A percentile compares a stretch with the other conserved stretches of the same genome.
These are phyloP conservation scores for Lasiodiplodia citricola DNA, from an alignment of 2,329 filamentous ascomycete genomes.

Conservation along the genomic window DNA sequence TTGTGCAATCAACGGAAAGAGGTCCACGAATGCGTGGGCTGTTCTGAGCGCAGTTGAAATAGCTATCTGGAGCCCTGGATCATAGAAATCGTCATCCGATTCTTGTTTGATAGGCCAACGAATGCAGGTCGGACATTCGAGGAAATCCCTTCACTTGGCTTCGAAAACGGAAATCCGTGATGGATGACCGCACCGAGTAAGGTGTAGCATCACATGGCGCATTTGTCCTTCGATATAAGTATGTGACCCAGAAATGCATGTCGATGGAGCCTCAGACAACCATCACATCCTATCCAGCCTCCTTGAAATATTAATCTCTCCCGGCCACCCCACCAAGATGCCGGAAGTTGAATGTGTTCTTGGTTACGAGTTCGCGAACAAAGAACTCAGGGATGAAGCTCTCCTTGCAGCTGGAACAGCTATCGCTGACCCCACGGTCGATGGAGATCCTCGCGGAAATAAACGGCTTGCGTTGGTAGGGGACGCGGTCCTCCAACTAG, in stretches of 20 bases:
- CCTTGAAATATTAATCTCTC: background rate
- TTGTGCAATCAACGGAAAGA: background rate
- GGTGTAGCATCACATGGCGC: background rate
- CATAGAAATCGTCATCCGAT: background rate
- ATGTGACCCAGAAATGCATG: background rate
- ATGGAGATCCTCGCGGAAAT: background rate
- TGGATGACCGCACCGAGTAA: background rate
- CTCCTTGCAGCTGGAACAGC: background rate
- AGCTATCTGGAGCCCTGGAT: background rate
- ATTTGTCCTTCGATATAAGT: background rate
- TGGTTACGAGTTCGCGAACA: background rate
- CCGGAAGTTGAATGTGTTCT: background rate
- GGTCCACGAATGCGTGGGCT: background rate
- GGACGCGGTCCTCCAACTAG: background rate
- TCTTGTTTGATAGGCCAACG: background rate
- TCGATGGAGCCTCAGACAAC: background rate
- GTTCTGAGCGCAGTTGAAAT: background rate
- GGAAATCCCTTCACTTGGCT: too few species aligned
- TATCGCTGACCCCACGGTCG: background rate
- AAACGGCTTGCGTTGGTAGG: constrained; percentile 6
- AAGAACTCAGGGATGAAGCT: background rate
- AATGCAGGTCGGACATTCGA: background rate
- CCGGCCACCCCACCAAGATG: background rate
- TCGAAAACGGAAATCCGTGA: background rate
- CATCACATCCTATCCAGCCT: background rate